Evolutionary conservation across 805 yeast genomes (phyloP), one percentile per base, ranked within the genome.

Genomic region (Yamadazyma nakazawae): DNA sequence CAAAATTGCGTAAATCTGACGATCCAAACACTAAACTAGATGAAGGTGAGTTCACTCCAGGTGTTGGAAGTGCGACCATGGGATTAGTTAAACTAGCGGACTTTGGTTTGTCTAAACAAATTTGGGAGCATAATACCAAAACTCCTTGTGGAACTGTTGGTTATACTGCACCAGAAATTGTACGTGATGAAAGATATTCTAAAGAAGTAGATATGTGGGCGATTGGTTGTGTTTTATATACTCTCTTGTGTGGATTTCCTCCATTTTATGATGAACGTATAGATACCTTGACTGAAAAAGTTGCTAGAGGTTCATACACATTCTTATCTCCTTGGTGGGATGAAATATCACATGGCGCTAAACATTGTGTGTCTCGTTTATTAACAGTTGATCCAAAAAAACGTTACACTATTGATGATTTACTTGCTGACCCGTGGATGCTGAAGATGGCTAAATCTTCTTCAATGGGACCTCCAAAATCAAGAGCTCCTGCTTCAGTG

Each of bases 61-160:
- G 87, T 11, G 69, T 87, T 17, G 99, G 99, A 30, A 96, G 95
- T 40, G 99, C 97, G 45, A 88, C 91, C 12, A 85, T 94, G 54
- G 99, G 98, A 8, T 57, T 70, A 13, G 90, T 94, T 30, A 92
- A 92, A 64, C 72, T 94, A 43, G 98, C 98, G 1, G 99, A 94
- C 66, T 94, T 94, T 67, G 99, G 99, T 0, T 71, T 94, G 16
- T 88, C 96, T 3, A 94, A 94, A 66, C 88, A 90, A 60, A 82
- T 92, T 28, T 85, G 90, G 83, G 88, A 85, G 58, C 79, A 84
- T 41, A 87, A 87, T 57, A 88, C 97, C 18, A 88, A 89, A 76
- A 94, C 99, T 0, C 99, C 99, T 0, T 94, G 99, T 68, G 99
- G 99, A 43, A 94, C 99, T 0, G 97, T 94, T 14, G 98, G 98